Evolutionary conservation across 2,329 filamentous ascomycete genomes (phyloP).

Genomic region (Ceratocystis cacaofunesta): DNA sequence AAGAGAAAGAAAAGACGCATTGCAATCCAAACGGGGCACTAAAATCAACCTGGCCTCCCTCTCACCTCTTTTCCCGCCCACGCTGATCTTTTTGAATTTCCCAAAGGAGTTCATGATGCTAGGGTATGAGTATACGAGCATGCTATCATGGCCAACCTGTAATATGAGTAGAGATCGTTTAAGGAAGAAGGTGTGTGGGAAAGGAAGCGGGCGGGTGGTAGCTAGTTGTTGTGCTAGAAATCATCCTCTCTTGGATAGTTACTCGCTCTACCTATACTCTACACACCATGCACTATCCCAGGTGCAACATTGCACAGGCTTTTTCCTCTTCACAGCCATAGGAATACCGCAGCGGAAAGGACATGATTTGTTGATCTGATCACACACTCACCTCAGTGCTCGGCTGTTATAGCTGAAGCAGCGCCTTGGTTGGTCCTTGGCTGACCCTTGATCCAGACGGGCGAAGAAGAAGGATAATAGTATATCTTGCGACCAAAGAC

Average conservation of each 20-base stretch:
- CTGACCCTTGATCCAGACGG: background rate
- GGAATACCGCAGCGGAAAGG: background rate
- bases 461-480: background rate
- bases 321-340: constrained; percentile 1
- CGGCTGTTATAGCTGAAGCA: constrained; percentile 1
- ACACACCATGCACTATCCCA: background rate
- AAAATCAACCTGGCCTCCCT: background rate
- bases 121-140: background rate
- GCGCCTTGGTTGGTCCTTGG: background rate
- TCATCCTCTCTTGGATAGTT: background rate
- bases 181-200: background rate
- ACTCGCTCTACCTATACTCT: background rate
- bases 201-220: background rate
- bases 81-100: background rate
- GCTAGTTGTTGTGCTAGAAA: background rate
- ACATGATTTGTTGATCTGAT: constrained; percentile 5
- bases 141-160: background rate
- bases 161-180: background rate
- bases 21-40: background rate
- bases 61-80: background rate
- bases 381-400: background rate
- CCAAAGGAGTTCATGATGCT: background rate
- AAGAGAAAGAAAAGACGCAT: constrained; percentile 7
- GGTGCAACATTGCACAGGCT: constrained; percentile 2
- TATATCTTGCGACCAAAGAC: background rate